Conservation (phyloP, 208 protist genomes). For the Leishmania amazonensis region DNA sequence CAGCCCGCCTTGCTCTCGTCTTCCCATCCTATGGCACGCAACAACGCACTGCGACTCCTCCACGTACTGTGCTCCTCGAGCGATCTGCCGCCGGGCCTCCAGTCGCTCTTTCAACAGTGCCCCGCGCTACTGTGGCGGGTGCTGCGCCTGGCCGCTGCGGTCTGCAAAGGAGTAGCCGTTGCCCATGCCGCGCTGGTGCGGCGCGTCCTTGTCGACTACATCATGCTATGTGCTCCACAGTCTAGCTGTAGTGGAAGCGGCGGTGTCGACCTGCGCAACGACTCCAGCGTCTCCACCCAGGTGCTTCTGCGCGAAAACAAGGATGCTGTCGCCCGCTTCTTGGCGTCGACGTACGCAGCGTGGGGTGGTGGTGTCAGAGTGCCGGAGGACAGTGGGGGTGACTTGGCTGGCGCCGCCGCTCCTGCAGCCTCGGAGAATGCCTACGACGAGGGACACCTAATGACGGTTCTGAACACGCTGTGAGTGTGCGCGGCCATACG, state of each 20-base stretch:
- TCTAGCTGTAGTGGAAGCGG: neutral
- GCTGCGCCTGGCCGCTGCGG: slow-evolving; percentile 28
- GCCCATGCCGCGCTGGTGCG: slow-evolving; percentile 25
- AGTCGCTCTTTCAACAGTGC: slow-evolving; percentile 47
- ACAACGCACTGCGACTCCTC: slow-evolving; percentile 27
- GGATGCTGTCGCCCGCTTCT: slow-evolving; percentile 35
- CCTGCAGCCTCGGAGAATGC: neutral
- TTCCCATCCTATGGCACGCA: slow-evolving; percentile 30
- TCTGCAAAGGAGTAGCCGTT: slow-evolving; percentile 15
- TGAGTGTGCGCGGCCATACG: neutral
- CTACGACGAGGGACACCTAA: slow-evolving; percentile 3
- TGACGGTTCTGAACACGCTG: neutral
- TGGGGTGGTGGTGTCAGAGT: neutral
- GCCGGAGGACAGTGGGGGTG: neutral
- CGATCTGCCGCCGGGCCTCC: slow-evolving; percentile 20
- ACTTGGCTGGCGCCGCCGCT: neutral
- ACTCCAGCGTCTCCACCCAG: slow-evolving; percentile 5
- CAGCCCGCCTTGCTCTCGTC: neutral
- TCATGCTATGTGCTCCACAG: slow-evolving; percentile 12
- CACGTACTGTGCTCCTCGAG: slow-evolving; percentile 27
- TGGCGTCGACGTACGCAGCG: slow-evolving; percentile 17
- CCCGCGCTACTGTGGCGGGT: slow-evolving; percentile 65
- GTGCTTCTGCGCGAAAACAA: slow-evolving; percentile 36
- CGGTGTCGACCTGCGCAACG: neutral
- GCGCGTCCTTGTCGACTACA: slow-evolving; percentile 30